phyloP scores from a whole-genome alignment of 257 asterid species.

The Thymus mandschuricus region DNA sequence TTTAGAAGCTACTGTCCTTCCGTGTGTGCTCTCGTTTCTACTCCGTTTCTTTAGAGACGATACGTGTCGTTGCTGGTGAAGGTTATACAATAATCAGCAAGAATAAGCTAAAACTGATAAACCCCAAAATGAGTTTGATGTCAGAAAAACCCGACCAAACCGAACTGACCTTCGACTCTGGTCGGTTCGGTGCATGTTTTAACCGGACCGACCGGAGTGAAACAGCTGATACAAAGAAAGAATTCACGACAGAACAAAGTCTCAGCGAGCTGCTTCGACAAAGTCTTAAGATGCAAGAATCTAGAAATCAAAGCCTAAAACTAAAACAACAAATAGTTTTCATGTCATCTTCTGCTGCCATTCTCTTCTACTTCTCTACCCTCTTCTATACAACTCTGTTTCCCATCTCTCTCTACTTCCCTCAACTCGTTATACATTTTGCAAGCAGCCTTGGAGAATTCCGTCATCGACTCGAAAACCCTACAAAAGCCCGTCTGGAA shows the following conservation, averaged over 20 bases:
- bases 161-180: too few relatives aligned
- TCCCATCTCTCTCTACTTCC: slow-evolving; percentile 38
- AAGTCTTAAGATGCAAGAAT: slow-evolving; percentile 45
- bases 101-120: too few relatives aligned
- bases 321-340: slow-evolving; percentile 7
- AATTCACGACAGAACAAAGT: slow-evolving; percentile 35
- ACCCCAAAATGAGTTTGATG: too few relatives aligned
- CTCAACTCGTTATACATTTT: slow-evolving; percentile 65
- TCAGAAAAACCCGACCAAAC: too few relatives aligned
- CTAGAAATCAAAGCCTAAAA: slow-evolving; percentile 28
- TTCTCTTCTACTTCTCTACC: slow-evolving; percentile 44
- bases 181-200: too few relatives aligned
- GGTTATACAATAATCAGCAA: too few relatives aligned
- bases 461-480: slow-evolving; percentile 75
- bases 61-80: too few relatives aligned
- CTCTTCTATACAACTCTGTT: slow-evolving; percentile 46
- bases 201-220: too few relatives aligned
- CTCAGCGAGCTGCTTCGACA: slow-evolving; percentile 90
- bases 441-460: slow-evolving; percentile 68
- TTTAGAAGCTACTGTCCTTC: not conserved
- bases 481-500: slow-evolving; percentile 82
- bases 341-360: slow-evolving; percentile 52
- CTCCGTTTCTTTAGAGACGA: too few relatives aligned
- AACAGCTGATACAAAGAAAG: slow-evolving; percentile 16
- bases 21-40: too few relatives aligned